Evolutionary conservation across 1,284 basidiomycete species (phyloP), one percentile per base, ranked within the genome.

Genomic region (Tremellales sp.): DNA sequence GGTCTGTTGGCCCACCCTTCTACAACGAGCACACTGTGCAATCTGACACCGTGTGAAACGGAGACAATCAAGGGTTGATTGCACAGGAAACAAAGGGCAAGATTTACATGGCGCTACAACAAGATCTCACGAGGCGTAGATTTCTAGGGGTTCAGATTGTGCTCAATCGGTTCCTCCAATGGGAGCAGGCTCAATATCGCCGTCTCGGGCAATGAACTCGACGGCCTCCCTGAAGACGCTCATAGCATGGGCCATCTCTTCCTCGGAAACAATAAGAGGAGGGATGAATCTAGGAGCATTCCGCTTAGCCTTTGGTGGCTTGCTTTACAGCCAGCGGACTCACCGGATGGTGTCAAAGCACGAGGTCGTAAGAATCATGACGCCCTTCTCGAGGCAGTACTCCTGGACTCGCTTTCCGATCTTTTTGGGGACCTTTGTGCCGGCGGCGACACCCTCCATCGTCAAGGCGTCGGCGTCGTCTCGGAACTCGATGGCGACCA

Each of bases 361-460:
- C 39, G 66, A 70, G 16, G 72, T 74, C 33, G 71, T 73, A 43
- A 74, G 60, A 49, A 91, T 80, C 51, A 92, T 69, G 76, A 93
- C 73, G 33, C 85, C 87, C 70, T 86, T 84, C 68, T 89, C 86
- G 50, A 89, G 76, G 71, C 89, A 91, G 64, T 81, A 82, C 68
- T 81, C 81, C 57, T 86, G 80, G 10, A 95, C 81, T n/a, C 84
- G 77, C 51, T 77, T 77, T 13, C 88, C 84, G 52, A 93, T 77
- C 58, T 79, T 77, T 70, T 78, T 78, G 24, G 85, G 84, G 8
- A 80, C 73, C 22, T 63, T 56, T 33, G 71, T 55, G 45, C 71
- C 68, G 32, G 72, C 58, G 25, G 69, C 70, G 10, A 70, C 45
- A 16, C 66, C 63, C 34, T 58, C 54, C 43, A 41, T 47, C 5